phyloP scores from a whole-genome alignment of 805 yeast species.

The Yarrowia bubula region DNA sequence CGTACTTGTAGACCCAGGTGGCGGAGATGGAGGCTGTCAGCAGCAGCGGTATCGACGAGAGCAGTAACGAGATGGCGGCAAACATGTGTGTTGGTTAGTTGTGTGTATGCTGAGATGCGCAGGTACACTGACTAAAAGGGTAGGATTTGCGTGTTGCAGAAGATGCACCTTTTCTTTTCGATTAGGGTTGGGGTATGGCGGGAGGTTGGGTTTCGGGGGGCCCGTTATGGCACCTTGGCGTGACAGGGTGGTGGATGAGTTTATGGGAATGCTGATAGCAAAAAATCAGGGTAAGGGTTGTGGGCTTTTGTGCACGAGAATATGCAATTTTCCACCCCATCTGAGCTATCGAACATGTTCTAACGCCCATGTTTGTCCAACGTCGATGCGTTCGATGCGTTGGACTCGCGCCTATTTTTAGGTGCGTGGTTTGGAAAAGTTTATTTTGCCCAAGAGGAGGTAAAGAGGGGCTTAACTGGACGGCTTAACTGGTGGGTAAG shows the following conservation, averaged over 20 bases:
- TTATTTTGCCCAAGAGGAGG: too few relatives aligned
- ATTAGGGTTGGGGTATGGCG: background rate
- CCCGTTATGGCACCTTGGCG: background rate
- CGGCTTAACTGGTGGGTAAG: too few relatives aligned
- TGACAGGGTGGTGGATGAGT: background rate
- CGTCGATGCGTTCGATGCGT: background rate
- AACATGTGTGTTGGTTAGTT: background rate
- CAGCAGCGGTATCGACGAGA: constrained; percentile 11
- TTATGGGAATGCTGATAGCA: too few relatives aligned
- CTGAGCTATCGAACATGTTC: too few relatives aligned
- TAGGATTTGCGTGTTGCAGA: constrained; percentile 20
- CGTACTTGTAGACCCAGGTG: constrained; percentile 18
- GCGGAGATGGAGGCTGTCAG: constrained; percentile 13
- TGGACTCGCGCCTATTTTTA: background rate
- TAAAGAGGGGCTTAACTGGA: too few relatives aligned
- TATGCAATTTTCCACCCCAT: too few relatives aligned
- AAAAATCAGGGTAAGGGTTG: too few relatives aligned
- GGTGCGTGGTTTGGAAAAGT: background rate
- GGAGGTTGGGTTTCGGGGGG: background rate
- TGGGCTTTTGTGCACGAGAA: too few relatives aligned
- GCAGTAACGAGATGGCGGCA: constrained; percentile 6
- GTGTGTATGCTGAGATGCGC: background rate
- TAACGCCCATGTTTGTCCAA: background rate
- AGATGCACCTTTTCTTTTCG: constrained; percentile 1
- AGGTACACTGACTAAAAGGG: constrained; percentile 19